A percentile compares a stretch with the other conserved stretches of the same genome.
Conservation (phyloP, 2,329 filamentous ascomycete species). For the Intubia oerlemansii region DNA sequence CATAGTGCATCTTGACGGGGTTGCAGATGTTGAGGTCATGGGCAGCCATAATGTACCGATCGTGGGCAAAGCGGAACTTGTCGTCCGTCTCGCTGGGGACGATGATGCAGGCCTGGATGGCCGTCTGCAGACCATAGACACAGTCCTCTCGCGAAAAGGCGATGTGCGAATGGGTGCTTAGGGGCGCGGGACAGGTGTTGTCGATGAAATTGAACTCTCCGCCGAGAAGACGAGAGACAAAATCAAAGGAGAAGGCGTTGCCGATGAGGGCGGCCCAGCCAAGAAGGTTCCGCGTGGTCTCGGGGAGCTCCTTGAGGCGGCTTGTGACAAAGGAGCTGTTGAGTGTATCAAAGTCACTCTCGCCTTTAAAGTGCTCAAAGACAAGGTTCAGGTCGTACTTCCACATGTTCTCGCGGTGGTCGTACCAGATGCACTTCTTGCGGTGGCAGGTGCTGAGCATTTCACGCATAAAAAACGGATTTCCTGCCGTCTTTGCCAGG, state of each 20-base stretch:
- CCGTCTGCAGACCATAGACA: slow-evolving; percentile 59
- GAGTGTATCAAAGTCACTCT: slow-evolving; percentile 58
- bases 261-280: slow-evolving; percentile 75
- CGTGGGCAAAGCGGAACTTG: slow-evolving; percentile 71
- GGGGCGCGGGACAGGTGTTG: slow-evolving; percentile 13
- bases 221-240: slow-evolving; percentile 57
- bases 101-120: slow-evolving; percentile 62
- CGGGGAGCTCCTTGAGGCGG: slow-evolving; percentile 54
- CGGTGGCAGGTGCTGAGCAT: slow-evolving; percentile 76
- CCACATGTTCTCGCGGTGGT: slow-evolving; percentile 67
- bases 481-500: slow-evolving; percentile 73
- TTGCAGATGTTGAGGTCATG: slow-evolving; percentile 47
- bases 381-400: slow-evolving; percentile 68
- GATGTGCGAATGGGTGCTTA: slow-evolving; percentile 17
- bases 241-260: slow-evolving; percentile 60
- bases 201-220: slow-evolving; percentile 47
- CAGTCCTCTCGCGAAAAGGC: slow-evolving; percentile 43
- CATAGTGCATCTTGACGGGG: slow-evolving; percentile 67
- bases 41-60: slow-evolving; percentile 64
- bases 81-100: slow-evolving; percentile 70
- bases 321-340: slow-evolving; percentile 67
- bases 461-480: slow-evolving; percentile 78
- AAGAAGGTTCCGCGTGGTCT: slow-evolving; percentile 54
- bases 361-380: slow-evolving; percentile 64
- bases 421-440: slow-evolving; percentile 78